Evolutionary conservation across 305 asterid species (phyloP), one percentile per base, ranked within the genome.

Genomic region (Rubia tinctorum): DNA sequence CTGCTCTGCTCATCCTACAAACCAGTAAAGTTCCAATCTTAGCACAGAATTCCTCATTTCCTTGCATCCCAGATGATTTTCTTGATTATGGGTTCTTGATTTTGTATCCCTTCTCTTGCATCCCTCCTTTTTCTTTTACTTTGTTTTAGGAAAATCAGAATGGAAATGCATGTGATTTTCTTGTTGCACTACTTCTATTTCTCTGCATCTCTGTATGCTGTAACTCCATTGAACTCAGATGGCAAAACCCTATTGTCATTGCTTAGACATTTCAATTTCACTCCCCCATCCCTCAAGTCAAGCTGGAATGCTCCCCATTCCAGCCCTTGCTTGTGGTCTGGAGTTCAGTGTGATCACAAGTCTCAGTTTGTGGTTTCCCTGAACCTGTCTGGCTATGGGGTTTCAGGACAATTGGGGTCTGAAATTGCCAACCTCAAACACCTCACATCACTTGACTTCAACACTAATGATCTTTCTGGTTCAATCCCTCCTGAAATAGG

Each of bases 241-340:
- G 97, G 95, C 51, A 81, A 79, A 67, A 30, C 88, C 73, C 89
- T 94, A 45, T 74, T 94, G 68, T 89, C 97, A 23, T 82, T 94
- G 6, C 59, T 75, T 61, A 86, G 80, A 65, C 95, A 84, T 51
- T 94, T 96, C 95, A 73, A 80, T 10, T 61, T 64, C 27, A 87
- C 82, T 71, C 95, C 96, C 75, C 71, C 90, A 30, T 55, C 85
- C 76, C 70, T 91, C 62, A 79, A 80, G 73, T 67, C 42, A 74
- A 87, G 83, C 84, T 94, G 99, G 97, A 90, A 89, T 86, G 89
- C 88, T 78, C 91, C 97, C 59, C 80, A 82, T 82, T 45, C 92
- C 82, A 82, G 84, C 34, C 96, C 93, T 60, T 93, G 98, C 79
- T 88, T 91, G 1, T 93, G 98, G 99, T 18, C 74, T 56, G 97